Evolutionary conservation across 2,329 filamentous ascomycete genomes (phyloP), one percentile per base, ranked within the genome.

Genomic region (Talaromyces funiculosus): DNA sequence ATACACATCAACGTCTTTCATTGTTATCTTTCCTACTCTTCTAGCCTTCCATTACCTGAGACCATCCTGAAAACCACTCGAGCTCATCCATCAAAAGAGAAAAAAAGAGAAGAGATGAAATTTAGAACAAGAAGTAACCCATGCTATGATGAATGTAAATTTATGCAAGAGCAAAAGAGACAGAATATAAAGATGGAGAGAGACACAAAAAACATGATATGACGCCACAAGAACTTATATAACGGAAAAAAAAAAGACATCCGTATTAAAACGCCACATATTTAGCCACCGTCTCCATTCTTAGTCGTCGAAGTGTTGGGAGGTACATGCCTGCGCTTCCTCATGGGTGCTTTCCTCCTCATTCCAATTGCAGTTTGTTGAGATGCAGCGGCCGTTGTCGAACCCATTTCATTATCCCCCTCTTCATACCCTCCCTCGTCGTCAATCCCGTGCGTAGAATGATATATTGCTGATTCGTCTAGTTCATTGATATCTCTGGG

Each of bases 401-500:
- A 71, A 64, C 67, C 72, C 72, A 75, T 76, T 62, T 73, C 76
- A 55, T 66, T 72, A 58, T 78, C 72, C n/a, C 71, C 74, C 45
- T 75, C 73, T 24, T 72, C 72, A 63, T 68, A 64, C 37, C 75
- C 66, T 59, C 74, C 66, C 29, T 72, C 66, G 56, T 74, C 62
- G 53, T 70, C 62, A 62, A 67, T 61, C 37, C 71, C 64, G 64
- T 72, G 65, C 54, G 70, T 61, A 45, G 71, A 68, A 58, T 77
- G 73, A 62, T 73, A 75, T 49, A 73, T 69, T 53, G 70, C 66
- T 62, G 73, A 73, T 77, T 99, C 94, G 71, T 99, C 92, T 54
- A 97, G 80, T 68, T 96, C 90, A 45, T 82, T 86, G 59, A 96
- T 81, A 69, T 96, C 86, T 14, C 81, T 80, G 0, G 94, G 94